Evolutionary conservation across 192 early-diverging fungal species (phyloP).

Genomic region (Dissophora ornata): DNA sequence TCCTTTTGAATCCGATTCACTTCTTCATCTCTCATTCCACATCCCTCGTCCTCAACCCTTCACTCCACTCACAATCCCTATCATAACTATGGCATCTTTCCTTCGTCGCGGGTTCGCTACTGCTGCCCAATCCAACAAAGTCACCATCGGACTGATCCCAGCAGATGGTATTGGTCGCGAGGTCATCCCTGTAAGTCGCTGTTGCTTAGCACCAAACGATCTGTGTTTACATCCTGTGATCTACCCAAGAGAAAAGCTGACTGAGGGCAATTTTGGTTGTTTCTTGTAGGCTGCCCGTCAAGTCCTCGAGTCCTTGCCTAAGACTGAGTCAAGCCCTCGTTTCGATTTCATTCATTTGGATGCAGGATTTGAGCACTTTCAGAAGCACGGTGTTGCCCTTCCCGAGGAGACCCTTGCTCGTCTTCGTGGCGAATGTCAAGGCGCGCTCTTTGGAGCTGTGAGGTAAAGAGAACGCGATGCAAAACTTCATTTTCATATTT

Average conservation of each 20-base stretch:
- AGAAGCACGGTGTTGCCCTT: slow-evolving; percentile 92
- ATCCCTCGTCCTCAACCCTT: neutral
- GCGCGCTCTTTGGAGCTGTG: slow-evolving; percentile 97
- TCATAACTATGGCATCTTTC: slow-evolving; percentile 31
- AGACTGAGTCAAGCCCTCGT: slow-evolving; percentile 59
- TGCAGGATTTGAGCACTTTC: slow-evolving; percentile 96
- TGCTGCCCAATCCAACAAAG: slow-evolving; percentile 57
- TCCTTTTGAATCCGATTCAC: neutral
- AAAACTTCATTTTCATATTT: too few relatives aligned
- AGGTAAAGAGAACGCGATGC: slow-evolving; percentile 75
- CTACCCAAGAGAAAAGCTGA: too few relatives aligned
- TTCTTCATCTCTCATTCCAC: neutral
- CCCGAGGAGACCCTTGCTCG: slow-evolving; percentile 86
- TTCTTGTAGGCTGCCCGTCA: slow-evolving; percentile 80
- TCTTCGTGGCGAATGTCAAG: slow-evolving; percentile 87
- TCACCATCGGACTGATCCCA: slow-evolving; percentile 93
- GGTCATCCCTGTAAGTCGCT: slow-evolving; percentile 83
- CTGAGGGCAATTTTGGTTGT: neutral
- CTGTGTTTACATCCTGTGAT: too few relatives aligned
- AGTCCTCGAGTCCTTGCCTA: slow-evolving; percentile 83
- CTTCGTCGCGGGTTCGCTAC: slow-evolving; percentile 55
- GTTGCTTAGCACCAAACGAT: too few relatives aligned
- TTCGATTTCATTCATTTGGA: slow-evolving; percentile 88
- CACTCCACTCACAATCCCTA: neutral
- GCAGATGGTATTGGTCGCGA: slow-evolving; percentile 97